These are phyloP conservation scores for Quercus lobata DNA, from an alignment of 331 rosid species.

Conservation along the genomic window DNA sequence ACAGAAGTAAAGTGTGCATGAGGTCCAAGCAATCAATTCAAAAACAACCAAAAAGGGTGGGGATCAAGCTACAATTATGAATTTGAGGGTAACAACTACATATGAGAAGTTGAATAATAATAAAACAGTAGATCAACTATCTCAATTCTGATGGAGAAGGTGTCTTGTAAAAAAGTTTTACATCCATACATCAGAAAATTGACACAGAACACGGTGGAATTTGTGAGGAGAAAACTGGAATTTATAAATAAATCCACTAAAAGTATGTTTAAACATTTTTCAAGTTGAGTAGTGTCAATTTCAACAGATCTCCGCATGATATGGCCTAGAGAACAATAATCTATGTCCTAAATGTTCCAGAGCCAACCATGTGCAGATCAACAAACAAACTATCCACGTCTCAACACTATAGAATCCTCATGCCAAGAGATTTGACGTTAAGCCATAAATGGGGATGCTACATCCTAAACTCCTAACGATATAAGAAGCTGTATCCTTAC, in stretches of 20 bases:
- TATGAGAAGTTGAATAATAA: background rate
- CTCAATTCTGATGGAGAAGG: background rate
- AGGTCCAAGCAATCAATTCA: background rate
- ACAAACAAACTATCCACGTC: background rate
- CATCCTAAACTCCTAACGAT: too few species aligned
- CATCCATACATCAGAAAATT: background rate
- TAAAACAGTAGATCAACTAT: background rate
- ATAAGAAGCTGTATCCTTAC: background rate
- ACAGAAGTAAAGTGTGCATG: background rate
- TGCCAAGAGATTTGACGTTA: too few species aligned
- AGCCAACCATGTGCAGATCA: background rate
- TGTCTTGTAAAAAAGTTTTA: background rate
- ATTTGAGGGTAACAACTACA: background rate
- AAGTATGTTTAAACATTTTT: background rate
- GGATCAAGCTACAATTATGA: background rate
- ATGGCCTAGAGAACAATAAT: background rate
- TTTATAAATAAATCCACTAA: background rate
- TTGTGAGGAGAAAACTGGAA: background rate
- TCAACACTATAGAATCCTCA: too few species aligned
- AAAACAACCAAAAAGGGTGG: background rate
- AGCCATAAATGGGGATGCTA: too few species aligned
- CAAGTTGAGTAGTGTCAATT: background rate
- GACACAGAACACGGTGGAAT: background rate
- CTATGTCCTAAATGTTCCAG: background rate
- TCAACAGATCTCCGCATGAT: background rate